Conservation (phyloP, 768 basidiomycete genomes). For the Suillus tomentosus region DNA sequence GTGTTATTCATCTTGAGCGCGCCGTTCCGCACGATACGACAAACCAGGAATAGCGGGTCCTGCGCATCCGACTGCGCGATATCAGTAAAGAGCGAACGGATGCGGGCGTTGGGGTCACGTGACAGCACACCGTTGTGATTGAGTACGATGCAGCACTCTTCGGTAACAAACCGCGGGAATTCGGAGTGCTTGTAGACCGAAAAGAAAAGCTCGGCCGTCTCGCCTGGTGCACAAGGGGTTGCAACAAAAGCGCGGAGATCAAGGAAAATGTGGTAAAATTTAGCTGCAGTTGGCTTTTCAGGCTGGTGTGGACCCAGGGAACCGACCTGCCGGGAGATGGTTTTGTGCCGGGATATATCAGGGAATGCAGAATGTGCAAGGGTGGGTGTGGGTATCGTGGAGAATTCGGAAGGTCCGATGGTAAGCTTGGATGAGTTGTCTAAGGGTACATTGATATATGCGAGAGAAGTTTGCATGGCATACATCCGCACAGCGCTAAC, state of each 20-base stretch:
- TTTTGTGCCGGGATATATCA: conserved; percentile 40
- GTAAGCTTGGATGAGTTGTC: conserved; percentile 36
- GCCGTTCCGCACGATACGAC: conserved; percentile 87
- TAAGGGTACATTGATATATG: conserved; percentile 63
- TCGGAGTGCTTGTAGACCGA: conserved; percentile 88
- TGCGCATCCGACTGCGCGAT: conserved; percentile 84
- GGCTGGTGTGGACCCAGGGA: conserved; percentile 35
- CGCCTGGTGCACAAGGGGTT: conserved; percentile 85
- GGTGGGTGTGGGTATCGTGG: conserved; percentile 52
- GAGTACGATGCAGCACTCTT: conserved; percentile 87
- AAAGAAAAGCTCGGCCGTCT: conserved; percentile 92
- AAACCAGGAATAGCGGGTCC: conserved; percentile 87
- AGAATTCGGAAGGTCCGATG: conserved; percentile 49
- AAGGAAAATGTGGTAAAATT: conserved; percentile 89
- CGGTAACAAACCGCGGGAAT: conserved; percentile 79
- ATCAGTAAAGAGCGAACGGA: conserved; percentile 89
- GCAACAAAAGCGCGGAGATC: conserved; percentile 93
- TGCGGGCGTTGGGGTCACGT: conserved; percentile 72
- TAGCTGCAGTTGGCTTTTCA: conserved; percentile 48
- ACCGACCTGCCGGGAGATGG: conserved; percentile 36
- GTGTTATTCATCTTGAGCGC: conserved; percentile 71
- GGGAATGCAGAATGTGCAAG: conserved; percentile 75
- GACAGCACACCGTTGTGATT: conserved; percentile 90
- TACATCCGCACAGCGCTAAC: conserved; percentile 90
- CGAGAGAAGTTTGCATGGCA: conserved; percentile 81